These are phyloP conservation scores for Acer campestre DNA, from an alignment of 345 rosid species.

Conservation along the genomic window DNA sequence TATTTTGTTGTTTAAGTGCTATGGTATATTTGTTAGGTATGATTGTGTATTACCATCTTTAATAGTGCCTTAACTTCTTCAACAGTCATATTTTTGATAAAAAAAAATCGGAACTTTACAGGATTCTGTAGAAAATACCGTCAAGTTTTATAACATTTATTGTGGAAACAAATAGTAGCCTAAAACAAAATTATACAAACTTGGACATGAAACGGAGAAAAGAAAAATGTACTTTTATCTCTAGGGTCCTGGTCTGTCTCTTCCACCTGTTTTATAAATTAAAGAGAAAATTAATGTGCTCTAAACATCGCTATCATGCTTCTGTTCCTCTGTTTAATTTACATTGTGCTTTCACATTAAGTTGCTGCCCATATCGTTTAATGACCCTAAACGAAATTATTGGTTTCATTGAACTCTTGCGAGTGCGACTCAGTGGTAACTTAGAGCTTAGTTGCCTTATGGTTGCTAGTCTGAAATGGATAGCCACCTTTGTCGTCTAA, in stretches of 20 bases:
- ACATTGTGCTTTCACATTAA: neutral
- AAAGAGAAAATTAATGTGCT: neutral
- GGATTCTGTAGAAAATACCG: neutral
- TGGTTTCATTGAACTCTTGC: constrained; percentile 7
- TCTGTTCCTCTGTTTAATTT: neutral
- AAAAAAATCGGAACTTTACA: neutral
- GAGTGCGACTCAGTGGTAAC: neutral
- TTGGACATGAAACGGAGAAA: neutral
- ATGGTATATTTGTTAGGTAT: neutral
- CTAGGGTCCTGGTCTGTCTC: neutral
- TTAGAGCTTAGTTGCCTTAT: neutral
- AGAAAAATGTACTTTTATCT: neutral
- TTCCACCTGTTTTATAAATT: neutral
- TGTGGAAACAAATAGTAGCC: neutral
- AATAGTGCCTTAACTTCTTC: neutral
- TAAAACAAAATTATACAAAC: neutral
- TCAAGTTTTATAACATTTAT: neutral
- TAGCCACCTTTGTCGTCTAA: neutral
- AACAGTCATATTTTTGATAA: neutral
- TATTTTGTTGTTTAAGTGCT: neutral
- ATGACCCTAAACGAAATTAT: neutral
- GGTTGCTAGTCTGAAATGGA: constrained; percentile 3
- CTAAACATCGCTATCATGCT: neutral
- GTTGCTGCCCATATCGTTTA: neutral
- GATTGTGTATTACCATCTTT: neutral